Base-by-base conservation (phyloP, 2,329 filamentous ascomycete species). In the Spiromastix sp. region DNA sequence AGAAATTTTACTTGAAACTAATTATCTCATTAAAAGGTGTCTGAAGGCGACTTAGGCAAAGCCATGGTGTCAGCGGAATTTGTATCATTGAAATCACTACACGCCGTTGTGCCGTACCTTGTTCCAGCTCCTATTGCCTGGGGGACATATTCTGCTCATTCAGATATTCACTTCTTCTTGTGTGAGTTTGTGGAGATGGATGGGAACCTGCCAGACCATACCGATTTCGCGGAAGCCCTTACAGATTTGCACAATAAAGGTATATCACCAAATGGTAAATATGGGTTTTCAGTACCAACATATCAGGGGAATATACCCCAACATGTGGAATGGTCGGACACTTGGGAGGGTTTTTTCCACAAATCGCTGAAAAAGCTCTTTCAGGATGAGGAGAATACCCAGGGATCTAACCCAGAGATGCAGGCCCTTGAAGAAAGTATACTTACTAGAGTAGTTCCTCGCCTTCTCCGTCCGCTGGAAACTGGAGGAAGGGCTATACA, bases 401-500 rank as follows among this genome's bases (percentile, higher is more conserved):
- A 32, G 12, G 48, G 49, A 2, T 30, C 28, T 5, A 34, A 39
- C n/a, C 11, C 38, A 6, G 51, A 55, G 15, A 27, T 50, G 25
- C 42, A 49, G 17, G 20, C 16, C 4, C 44, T 63, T 0, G 38
- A 42, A 2, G 30, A 41, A 5, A 36, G 35, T 2, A 36, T 66
- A 4, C 59, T 67, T 7, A 49, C 59, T 10, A 63, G 51, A 30
- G 65, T 70, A 1, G 62, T 71, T 17, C 66, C 67, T 0, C 50
- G 66, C 10, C 50, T 71, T 0, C 48, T 71, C 4, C 39, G 63
- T 4, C 60, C 62, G 1, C 50, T 71, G 1, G 59, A 68, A 40
- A 58, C 43, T 2, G 54, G 54, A 0, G 62, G 64, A 2, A 49
- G 60, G 11, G 49, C 25, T 0, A 42, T 70, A 2, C 61, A 61